Conservation (phyloP, 106 monocot species). For the Xerophyta viscosa region DNA sequence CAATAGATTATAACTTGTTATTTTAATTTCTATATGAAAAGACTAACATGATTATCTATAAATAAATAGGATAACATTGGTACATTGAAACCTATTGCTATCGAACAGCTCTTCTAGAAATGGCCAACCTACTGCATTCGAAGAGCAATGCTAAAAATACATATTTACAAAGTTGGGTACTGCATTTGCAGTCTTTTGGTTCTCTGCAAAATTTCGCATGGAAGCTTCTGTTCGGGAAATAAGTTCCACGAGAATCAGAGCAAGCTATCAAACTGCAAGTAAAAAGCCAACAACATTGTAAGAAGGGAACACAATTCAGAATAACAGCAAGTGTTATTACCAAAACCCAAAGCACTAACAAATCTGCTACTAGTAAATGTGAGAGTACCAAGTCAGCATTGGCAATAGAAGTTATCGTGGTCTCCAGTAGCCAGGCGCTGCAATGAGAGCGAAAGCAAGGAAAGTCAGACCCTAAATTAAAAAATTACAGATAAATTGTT, state of each 20-base stretch:
- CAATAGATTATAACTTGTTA: too few relatives aligned
- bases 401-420: constrained; percentile 33
- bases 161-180: constrained; percentile 46
- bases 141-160: constrained; percentile 38
- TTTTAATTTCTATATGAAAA: too few relatives aligned
- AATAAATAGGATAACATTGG: neutral
- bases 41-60: neutral
- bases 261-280: constrained; percentile 6
- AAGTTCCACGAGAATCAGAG: neutral
- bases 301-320: neutral
- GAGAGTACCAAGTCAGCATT: constrained; percentile 4
- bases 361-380: neutral
- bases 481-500: neutral
- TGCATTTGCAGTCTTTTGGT: constrained; percentile 9
- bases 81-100: constrained; percentile 13
- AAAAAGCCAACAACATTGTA: neutral
- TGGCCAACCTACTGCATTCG: constrained; percentile 29
- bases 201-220: neutral
- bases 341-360: neutral
- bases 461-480: neutral
- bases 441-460: constrained; percentile 8
- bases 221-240: constrained; percentile 4
- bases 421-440: constrained; percentile 70
- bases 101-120: constrained; percentile 36
- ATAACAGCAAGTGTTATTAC: neutral